Evolutionary conservation across 805 yeast genomes (phyloP), one percentile per base, ranked within the genome.

Genomic region (Saccharomyces mikatae): DNA sequence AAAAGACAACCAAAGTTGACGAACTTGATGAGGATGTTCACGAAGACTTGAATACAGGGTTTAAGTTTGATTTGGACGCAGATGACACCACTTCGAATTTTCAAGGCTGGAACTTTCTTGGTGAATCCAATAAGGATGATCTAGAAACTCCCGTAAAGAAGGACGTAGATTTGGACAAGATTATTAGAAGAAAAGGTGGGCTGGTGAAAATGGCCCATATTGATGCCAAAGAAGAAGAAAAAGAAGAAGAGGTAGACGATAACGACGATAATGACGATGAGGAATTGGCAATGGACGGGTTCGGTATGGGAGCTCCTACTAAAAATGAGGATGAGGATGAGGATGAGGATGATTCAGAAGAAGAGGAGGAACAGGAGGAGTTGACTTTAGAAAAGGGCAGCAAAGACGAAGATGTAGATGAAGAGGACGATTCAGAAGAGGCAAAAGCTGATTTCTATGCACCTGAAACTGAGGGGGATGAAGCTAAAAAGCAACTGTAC

Each of bases 151-250:
- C 8, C 8, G 58, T 58, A 8, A 76, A 66, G 53, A 80, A 79
- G 58, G 88, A 84, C 57, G 96, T 89, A 8, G 96, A 92, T 74
- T 76, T 92, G 57, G 97, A 92, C 63, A 83, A 83, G 13, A 92
- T 92, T 52, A 87, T 92, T 61, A 83, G 85, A 72, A 80, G 91
- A 69, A 91, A 88, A 63, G 96, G 97, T 69, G 89, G 96, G 46
- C 74, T 85, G 53, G 74, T 79, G 4, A 80, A 80, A 51, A 65
- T 81, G 53, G 82, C 79, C 0, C 81, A 78, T 48, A 71, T 76
- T 14, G 75, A 72, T 17, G 66, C 64, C 10, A 73, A 68, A 13
- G 75, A 69, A 2, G 75, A 71, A 9, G 74, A 68, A 6, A 76
- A 70, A 13, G 76, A 71, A 6, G 76, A 74, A 68, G 72, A 69